Evolutionary conservation across 2,329 filamentous ascomycete species (phyloP).

Genomic region (Knoxdaviesia proteae): DNA sequence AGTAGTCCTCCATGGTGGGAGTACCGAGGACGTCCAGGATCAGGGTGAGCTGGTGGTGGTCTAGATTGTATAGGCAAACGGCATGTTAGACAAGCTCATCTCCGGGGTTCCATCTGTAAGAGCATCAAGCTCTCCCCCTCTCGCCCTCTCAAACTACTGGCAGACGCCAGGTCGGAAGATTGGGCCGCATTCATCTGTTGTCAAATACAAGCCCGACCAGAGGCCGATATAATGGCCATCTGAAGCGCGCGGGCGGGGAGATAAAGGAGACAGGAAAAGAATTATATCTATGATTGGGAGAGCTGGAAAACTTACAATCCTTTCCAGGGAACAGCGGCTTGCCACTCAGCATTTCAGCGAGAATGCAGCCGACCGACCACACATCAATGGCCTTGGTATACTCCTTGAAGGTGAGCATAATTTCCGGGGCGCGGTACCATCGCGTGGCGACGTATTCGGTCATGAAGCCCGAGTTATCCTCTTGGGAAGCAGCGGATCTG

Average conservation of each 20-base stretch:
- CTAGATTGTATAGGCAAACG: constrained; percentile 19
- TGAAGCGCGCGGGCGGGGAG: no score
- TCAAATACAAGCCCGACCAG: neutral
- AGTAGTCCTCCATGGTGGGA: constrained; percentile 99
- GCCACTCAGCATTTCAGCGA: constrained; percentile 96
- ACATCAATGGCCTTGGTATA: constrained; percentile 99
- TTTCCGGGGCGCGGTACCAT: constrained; percentile 97
- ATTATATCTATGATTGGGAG: neutral
- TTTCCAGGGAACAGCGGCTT: constrained; percentile 97
- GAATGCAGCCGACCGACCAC: constrained; percentile 95
- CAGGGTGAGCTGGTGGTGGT: constrained; percentile 92
- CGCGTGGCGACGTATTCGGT: constrained; percentile 98
- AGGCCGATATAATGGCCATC: neutral
- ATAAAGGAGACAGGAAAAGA: neutral
- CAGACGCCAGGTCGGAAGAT: no score
- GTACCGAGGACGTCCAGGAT: constrained; percentile 95
- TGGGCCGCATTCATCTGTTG: no score
- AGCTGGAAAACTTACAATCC: constrained; percentile 49
- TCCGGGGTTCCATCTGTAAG: no score
- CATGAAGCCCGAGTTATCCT: constrained; percentile 99
- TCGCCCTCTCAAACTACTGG: no score
- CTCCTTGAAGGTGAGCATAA: constrained; percentile 99
- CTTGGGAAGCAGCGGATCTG: constrained; percentile 83
- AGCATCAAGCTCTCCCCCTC: no score
- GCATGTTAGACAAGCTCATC: no score